Percentiles rank a stretch among this genome's conserved stretches.
phyloP scores from a whole-genome alignment of 495 filamentous ascomycete species.

The Penicillium longicatenatum region DNA sequence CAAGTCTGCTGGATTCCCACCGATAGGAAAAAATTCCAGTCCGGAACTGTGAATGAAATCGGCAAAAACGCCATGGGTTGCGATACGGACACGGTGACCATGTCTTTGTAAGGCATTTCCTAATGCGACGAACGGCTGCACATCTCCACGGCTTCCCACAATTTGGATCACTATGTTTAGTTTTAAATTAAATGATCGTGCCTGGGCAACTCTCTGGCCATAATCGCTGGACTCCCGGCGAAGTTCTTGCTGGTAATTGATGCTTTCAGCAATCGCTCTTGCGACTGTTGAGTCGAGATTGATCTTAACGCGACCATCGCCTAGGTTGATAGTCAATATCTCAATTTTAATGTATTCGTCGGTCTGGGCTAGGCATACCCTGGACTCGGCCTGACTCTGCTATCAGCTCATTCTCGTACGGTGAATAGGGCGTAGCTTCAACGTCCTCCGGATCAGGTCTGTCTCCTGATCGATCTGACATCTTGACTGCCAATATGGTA shows the following conservation, averaged over 20 bases:
- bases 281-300: conserved; percentile 28
- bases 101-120: conserved; percentile 50
- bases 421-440: not conserved
- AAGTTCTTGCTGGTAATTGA: conserved; percentile 10
- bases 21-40: conserved; percentile 65
- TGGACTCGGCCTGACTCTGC: not conserved
- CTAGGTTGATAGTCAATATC: conserved; percentile 4
- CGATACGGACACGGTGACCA: conserved; percentile 60
- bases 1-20: conserved; percentile 62
- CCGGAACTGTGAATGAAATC: conserved; percentile 55
- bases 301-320: conserved; percentile 31
- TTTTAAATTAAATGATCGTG: conserved; percentile 13
- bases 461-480: not conserved
- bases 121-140: conserved; percentile 56
- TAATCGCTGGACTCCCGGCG: not conserved
- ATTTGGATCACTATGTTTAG: conserved; percentile 57
- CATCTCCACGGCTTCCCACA: conserved; percentile 56
- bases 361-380: not conserved
- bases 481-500: not conserved
- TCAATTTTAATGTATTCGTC: not conserved
- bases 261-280: conserved; percentile 19
- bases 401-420: conserved; percentile 3
- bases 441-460: not conserved
- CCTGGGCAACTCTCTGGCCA: conserved; percentile 5
- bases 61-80: conserved; percentile 63